These are phyloP conservation scores for Davidsoniella virescens DNA, from an alignment of 2,329 filamentous ascomycete genomes.

Conservation along the genomic window DNA sequence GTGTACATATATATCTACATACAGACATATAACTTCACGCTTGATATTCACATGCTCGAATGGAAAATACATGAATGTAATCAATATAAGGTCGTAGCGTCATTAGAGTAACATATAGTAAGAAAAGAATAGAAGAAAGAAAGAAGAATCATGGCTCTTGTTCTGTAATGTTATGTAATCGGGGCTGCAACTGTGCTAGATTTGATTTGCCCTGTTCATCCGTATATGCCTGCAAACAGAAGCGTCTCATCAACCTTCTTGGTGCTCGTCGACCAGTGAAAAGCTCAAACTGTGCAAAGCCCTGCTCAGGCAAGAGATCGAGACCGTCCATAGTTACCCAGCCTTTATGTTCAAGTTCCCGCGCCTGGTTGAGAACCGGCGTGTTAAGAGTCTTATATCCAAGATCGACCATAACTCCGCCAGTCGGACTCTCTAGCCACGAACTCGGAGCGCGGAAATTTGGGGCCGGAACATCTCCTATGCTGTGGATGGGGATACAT, in stretches of 20 bases:
- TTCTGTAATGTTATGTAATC: conserved; percentile 24
- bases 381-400: conserved; percentile 61
- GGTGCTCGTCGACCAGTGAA: conserved; percentile 45
- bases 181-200: conserved; percentile 24
- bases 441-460: conserved; percentile 52
- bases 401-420: conserved; percentile 59
- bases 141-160: conserved; percentile 21
- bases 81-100: no score
- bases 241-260: conserved; percentile 51
- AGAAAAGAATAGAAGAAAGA: no score
- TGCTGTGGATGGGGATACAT: conserved; percentile 56
- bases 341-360: conserved; percentile 38
- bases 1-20: no score
- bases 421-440: conserved; percentile 58
- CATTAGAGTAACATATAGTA: no score
- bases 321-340: conserved; percentile 66
- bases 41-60: no score
- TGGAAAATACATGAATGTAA: no score
- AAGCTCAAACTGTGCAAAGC: conserved; percentile 66
- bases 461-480: conserved; percentile 46
- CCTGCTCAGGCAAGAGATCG: conserved; percentile 62
- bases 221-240: conserved; percentile 35
- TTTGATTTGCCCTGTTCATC: conserved; percentile 26
- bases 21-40: no score
- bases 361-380: conserved; percentile 52